Base-by-base conservation (phyloP, 1,284 basidiomycete genomes). In the Pyrrhoderma noxium region DNA sequence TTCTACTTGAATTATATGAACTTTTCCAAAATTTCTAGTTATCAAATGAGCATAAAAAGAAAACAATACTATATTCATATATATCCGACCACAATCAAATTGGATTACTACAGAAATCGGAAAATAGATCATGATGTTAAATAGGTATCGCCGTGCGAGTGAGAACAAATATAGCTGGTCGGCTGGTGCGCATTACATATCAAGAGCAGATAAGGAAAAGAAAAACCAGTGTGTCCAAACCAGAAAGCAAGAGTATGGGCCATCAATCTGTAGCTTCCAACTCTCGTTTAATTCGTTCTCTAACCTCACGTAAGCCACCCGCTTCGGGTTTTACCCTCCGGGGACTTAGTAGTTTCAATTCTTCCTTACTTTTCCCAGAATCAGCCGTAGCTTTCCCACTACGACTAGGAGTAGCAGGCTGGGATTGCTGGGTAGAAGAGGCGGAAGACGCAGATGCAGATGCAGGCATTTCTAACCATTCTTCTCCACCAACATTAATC, bases 391-490 rank as follows among this genome's bases (percentile, higher is more conserved):
- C 67, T 18, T 22, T 40, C 18, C 63, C 54, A 47, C 61, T 60
- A 14, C 68, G 61, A 8, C 70, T 67, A 40, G 65, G 72, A 49
- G 70, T 77, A 38, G 63, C 58, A 45, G 66, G 70, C 46, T 61
- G 62, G 47, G 52, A 56, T 48, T 51, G 52, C 56, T 64, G 72
- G 13, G 61, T 64, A 2, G 69, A 50, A 1, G 46, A 34, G 47
- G 60, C 53, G 16, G 11, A 11, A 54, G 66, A 62, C 2, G 74
- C 62, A 8, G 7, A 5, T 54, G 66, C 61, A 2, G 74, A 62
- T 13, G 80, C 73, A 25, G 86, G 85, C 85, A 88, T 89, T 65
- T 89, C 87, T 7, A 89, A 67, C 86, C 85, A 89, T 49, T 84
- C 83, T 60, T 80, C 79, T n/a, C 79, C 77, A 7, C 68, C 75